Evolutionary conservation across 2,329 filamentous ascomycete species (phyloP).

Genomic region (Cladosporium velox): DNA sequence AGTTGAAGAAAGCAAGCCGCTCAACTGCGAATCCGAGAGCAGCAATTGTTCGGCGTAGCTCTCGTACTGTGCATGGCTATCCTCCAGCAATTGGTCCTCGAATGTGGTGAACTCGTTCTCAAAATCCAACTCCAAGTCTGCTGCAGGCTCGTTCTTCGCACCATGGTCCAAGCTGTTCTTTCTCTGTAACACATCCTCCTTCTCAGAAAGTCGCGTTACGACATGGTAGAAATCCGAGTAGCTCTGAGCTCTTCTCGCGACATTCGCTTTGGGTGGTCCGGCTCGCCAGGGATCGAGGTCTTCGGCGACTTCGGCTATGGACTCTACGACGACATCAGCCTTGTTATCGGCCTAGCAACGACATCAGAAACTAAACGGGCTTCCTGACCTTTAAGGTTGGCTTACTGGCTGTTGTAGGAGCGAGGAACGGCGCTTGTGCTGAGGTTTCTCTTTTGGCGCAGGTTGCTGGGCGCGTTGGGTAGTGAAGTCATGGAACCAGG

Average conservation of each 20-base stretch:
- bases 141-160: not conserved
- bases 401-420: slow-evolving; percentile 61
- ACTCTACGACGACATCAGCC: slow-evolving; percentile 56
- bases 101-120: slow-evolving; percentile 60
- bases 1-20: slow-evolving; percentile 75
- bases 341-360: slow-evolving; percentile 57
- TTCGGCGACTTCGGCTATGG: slow-evolving; percentile 61
- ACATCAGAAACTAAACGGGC: slow-evolving; percentile 41
- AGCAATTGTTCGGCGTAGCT: slow-evolving; percentile 81
- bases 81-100: slow-evolving; percentile 70
- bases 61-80: slow-evolving; percentile 84
- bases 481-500: slow-evolving; percentile 72
- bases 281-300: slow-evolving; percentile 54
- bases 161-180: slow-evolving; percentile 41
- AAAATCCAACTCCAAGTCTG: slow-evolving; percentile 54
- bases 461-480: slow-evolving; percentile 57
- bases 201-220: slow-evolving; percentile 58
- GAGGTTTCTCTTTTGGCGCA: slow-evolving; percentile 51
- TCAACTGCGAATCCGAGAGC: slow-evolving; percentile 78
- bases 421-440: slow-evolving; percentile 68
- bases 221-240: slow-evolving; percentile 75
- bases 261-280: slow-evolving; percentile 65
- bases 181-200: slow-evolving; percentile 49
- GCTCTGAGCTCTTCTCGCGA: slow-evolving; percentile 70
- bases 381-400: slow-evolving; percentile 27